These are phyloP conservation scores for Candida coquimbonensis DNA, from an alignment of 805 yeast species.

Conservation along the genomic window DNA sequence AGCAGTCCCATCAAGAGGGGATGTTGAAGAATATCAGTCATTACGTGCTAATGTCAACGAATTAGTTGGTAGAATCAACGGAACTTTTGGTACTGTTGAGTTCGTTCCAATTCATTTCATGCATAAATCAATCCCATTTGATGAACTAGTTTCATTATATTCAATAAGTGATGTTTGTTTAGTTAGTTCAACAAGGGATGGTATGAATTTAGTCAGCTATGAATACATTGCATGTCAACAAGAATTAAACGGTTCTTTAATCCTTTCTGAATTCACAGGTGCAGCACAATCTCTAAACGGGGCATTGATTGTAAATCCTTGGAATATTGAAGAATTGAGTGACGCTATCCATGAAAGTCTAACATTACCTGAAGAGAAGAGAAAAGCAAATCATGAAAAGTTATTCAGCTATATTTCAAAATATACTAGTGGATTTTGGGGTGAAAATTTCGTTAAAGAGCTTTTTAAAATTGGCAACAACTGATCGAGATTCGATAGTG, in stretches of 20 bases:
- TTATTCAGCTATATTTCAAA: constrained; percentile 83
- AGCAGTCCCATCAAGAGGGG: constrained; percentile 96
- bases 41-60: constrained; percentile 92
- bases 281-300: constrained; percentile 99
- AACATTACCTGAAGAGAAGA: constrained; percentile 79
- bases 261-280: constrained; percentile 93
- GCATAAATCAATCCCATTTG: constrained; percentile 87
- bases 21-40: constrained; percentile 95
- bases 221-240: constrained; percentile 96
- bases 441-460: constrained; percentile 90
- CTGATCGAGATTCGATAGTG: background rate
- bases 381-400: constrained; percentile 69
- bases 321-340: constrained; percentile 95
- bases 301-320: constrained; percentile 88
- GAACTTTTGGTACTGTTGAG: constrained; percentile 92
- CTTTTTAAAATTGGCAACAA: constrained; percentile 38
- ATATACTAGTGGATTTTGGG: constrained; percentile 96
- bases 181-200: constrained; percentile 93
- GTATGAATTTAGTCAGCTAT: constrained; percentile 94
- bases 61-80: constrained; percentile 93
- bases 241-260: constrained; percentile 76
- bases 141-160: constrained; percentile 86
- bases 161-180: constrained; percentile 83
- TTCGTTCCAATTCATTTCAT: constrained; percentile 96
- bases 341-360: constrained; percentile 81